Base-by-base conservation (phyloP, 1,139 yeast species). In the Scheffersomyces stambukii region DNA sequence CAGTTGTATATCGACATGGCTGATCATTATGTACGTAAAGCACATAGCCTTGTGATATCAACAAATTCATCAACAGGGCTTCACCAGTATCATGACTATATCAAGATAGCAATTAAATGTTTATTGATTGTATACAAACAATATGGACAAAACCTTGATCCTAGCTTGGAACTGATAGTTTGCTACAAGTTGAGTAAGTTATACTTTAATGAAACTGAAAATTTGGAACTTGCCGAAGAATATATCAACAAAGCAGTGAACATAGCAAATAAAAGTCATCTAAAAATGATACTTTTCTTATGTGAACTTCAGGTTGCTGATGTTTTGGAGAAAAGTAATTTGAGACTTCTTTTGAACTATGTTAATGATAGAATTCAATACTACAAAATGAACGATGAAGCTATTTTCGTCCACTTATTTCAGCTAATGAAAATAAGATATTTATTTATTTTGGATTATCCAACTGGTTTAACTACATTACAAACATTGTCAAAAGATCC, bases 21-120 rank as follows among this genome's bases (percentile, higher is more conserved):
- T 2, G 52, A 54, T 8, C 42, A 28, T 25, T 58, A 54, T 31
- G 27, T 54, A 5, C 16, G 35, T 4, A 38, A 42, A 15, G 70
- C 70, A 5, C 59, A 55, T 35, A 31, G 29, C 3, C 17, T 33
- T 3, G 59, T 43, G 2, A 23, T 41, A 3, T 22, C 29, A 6
- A 36, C 47, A 1, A 35, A 33, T 13, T 25, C 44, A 2, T 17
- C 27, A 10, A 15, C 26, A 6, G 63, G 64, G 1, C 23, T 47
- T 2, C 31, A 41, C 8, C 40, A 40, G 2, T 72, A 72, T 37
- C 53, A 45, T 32, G 52, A 51, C 21, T 43, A 61, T 37, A 52
- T 73, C n/a, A 63, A 54, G 31, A 40, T 60, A 4, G 50, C 74
- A 2, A 46, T 73, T 19, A 61, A 64, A 27, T 49, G 68, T 6